Base-by-base conservation (phyloP, 352 stramenopile genomes). In the Globisporangium cystogenes region DNA sequence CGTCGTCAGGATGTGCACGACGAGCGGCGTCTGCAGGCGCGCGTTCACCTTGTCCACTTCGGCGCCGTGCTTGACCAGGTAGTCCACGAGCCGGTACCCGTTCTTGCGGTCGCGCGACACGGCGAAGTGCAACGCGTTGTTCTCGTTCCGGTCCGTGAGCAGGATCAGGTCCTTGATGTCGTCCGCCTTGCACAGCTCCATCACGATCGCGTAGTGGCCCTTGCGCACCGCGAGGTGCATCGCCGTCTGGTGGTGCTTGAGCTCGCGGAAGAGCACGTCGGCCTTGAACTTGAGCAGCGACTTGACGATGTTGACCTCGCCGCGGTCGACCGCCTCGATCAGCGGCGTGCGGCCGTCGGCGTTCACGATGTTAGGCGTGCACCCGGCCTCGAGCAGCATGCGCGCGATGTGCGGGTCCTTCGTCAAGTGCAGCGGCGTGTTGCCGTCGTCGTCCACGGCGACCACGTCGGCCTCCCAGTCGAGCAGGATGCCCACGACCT, bases 31-130 rank as follows among this genome's bases (percentile, higher is more conserved):
- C 57, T 94, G 83, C 42, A 91, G 75, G 3, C 83, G 71, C 11
- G 79, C 60, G 59, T 94, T 94, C n/a, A 91, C 74, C 60, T 89
- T 90, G 56, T 94, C 76, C 14, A 94, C 77, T 47, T 90, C 76
- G 15, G 70, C 79, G 24, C 83, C 83, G 54, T 90, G 78, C 58
- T 92, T 89, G 43, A 92, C 82, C 48, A 94, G 65, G 58, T 87
- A 92, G 60, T 94, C 79, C 16, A 94, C 76, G 6, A 94, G 67
- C 4, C 81, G 79, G 43, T 72, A 75, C 15, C 81, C 81, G 57
- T 92, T 94, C 67, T 92, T 92, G 39, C 83, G 83, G 60, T 92
- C 81, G 7, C 78, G 74, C 46, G 83, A 83, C 1, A 92, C 79
- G 5, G 83, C 81, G 60, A 94, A 92, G 63, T 92, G 83, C 2